Evolutionary conservation across 352 stramenopile species (phyloP), one percentile per base, ranked within the genome.

Genomic region (Pythium dissimile): DNA sequence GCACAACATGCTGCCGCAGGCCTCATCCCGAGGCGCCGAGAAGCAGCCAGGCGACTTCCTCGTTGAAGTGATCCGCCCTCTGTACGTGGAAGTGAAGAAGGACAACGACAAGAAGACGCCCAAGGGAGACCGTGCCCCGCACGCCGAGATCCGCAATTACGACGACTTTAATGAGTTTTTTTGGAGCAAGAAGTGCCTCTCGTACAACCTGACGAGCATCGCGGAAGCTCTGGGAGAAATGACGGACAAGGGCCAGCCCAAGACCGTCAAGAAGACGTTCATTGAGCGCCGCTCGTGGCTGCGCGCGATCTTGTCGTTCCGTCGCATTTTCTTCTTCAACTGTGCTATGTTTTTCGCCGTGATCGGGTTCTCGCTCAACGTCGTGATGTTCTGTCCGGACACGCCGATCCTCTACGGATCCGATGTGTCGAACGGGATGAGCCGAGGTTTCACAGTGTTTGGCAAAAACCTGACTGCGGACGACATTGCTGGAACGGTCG

Each of bases 81-180:
- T 93, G 66, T 91, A 90, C 70, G 32, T 34, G 1, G 84, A 93
- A 48, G 26, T 93, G 13, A 91, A 89, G 66, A 89, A 90, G 46
- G 84, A 93, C 53, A 89, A 89, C 44, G 81, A 91, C 76, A 93
- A 93, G 69, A 93, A 93, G 67, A 93, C 84, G 1, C 51, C 72
- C 5, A 84, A 91, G 59, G 84, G 84, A 13, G 75, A 77, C 5
- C 79, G 84, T 2, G 80, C 84, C 8, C 46, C 79, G 6, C 84
- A 93, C 56, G 54, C 61, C 1, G 81, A 93, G 44, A 93, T 93
- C 30, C 80, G 84, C 16, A 91, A 91, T 62, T 93, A 93, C 62
- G 83, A 93, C 39, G 83, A 93, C 44, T 93, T 93, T 44, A 93
- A 93, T 61, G 83, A 93, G 71, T 93, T 91, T 31, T 93, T 93